These are phyloP conservation scores for Cryptococcus sp. DNA, from an alignment of 1,284 basidiomycete species.

Conservation along the genomic window DNA sequence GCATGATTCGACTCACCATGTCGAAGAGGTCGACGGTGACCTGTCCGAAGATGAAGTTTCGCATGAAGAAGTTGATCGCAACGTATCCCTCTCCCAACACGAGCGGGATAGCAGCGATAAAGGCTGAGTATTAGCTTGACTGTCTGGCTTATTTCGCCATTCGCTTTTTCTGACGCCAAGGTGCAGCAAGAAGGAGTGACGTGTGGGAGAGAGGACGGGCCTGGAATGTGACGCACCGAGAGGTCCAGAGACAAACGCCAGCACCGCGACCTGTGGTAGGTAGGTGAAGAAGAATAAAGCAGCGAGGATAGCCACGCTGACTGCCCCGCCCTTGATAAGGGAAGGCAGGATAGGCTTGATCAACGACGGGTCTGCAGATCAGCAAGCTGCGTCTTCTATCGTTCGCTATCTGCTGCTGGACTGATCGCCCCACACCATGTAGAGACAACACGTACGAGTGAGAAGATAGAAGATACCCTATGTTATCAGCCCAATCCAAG, in stretches of 20 bases:
- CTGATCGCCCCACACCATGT: too few species aligned
- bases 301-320: constrained; percentile 47
- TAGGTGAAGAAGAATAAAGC: constrained; percentile 61
- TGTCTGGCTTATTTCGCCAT: too few species aligned
- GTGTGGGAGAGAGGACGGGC: not conserved
- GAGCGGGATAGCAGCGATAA: constrained; percentile 48
- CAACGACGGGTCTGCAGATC: constrained; percentile 42
- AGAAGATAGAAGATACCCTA: constrained; percentile 46
- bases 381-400: constrained; percentile 1
- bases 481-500: not conserved
- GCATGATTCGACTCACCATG: constrained; percentile 31
- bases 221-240: constrained; percentile 40
- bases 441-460: constrained; percentile 23
- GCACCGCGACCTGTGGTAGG: constrained; percentile 61
- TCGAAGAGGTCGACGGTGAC: constrained; percentile 50
- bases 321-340: constrained; percentile 37
- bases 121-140: constrained; percentile 30
- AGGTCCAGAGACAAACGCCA: constrained; percentile 60
- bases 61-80: constrained; percentile 51
- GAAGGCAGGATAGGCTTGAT: constrained; percentile 44
- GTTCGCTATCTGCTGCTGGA: not conserved
- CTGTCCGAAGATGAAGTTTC: constrained; percentile 51
- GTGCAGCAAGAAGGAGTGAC: too few species aligned
- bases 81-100: constrained; percentile 49
- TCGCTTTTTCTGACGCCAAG: too few species aligned